Evolutionary conservation across 805 yeast genomes (phyloP), one percentile per base, ranked within the genome.

Genomic region (Dipodascus geniculatus): DNA sequence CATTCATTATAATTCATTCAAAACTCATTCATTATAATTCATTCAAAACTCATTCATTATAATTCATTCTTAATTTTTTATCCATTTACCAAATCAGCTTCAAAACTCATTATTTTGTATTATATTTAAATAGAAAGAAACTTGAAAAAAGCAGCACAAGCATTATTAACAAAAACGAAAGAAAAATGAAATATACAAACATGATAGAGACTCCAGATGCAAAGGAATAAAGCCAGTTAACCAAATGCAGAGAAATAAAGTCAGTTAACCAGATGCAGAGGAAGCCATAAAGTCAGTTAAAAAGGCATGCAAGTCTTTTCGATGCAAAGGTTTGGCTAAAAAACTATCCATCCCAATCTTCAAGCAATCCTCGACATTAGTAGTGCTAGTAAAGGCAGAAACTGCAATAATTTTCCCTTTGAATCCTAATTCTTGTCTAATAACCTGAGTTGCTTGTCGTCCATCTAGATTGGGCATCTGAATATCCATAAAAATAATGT

Each of bases 401-500:
- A 93, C 75, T 0, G 97, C 98, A 48, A 91, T 90, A 56, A 93
- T 89, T 0, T 97, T 96, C 8, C 78, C 77, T 0, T 66, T 65
- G 63, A 78, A 87, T 2, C 76, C 71, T 55, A 85, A 67, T 48
- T 84, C 82, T 17, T 73, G 68, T 48, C 96, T 74, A 42, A 91
- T 85, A 62, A 78, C 74, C 56, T 74, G 79, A 0, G 98, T 90
- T 0, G 98, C 96, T 23, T 81, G 74, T 23, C 89, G 70, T 3
- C 99, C 99, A 65, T 91, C 97, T 60, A 90, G 75, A 61, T 80
- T 83, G 2, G 98, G 98, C 98, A 91, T 91, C 69, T 91, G 97
- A 51, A 91, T 95, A 68, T 91, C 99, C 99, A 91, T 91, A 65
- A 91, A 87, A 1, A 91, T 81, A 52, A 91, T 69, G 65, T 87